A percentile compares a stretch with the other conserved stretches of the same genome.
These are phyloP conservation scores for Clarireedia sp. DNA, from an alignment of 2,329 filamentous ascomycete species.

Conservation along the genomic window DNA sequence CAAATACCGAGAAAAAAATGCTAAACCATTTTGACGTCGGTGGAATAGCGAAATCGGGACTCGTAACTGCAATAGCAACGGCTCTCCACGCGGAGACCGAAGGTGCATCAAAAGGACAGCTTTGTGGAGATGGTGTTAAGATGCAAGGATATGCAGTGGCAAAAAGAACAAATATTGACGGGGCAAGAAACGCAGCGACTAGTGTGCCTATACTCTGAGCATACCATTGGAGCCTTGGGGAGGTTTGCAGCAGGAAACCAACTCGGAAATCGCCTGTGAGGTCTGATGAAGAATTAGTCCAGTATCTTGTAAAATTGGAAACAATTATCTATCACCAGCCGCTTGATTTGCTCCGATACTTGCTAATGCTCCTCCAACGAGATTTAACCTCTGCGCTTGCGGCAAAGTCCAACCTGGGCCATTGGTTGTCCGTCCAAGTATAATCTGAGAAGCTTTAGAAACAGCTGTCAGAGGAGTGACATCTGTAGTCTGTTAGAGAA, in stretches of 20 bases:
- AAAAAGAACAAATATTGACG: background rate
- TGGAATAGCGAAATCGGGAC: background rate
- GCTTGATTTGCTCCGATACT: background rate
- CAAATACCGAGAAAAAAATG: background rate
- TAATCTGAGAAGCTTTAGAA: background rate
- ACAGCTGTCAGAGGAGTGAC: background rate
- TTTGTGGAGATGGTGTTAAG: background rate
- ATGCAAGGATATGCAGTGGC: background rate
- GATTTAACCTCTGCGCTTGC: background rate
- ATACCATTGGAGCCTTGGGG: background rate
- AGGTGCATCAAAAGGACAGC: background rate
- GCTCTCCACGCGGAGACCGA: background rate
- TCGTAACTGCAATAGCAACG: background rate
- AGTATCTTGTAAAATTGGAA: background rate
- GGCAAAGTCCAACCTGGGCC: background rate
- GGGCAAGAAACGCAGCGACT: background rate
- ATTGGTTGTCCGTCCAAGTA: background rate
- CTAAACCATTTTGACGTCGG: background rate
- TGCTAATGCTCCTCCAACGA: background rate
- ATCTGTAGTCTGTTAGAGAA: background rate
- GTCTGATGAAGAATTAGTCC: background rate
- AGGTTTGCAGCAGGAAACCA: background rate
- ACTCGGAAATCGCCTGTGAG: background rate
- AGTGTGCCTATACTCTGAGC: background rate
- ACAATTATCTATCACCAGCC: background rate